A percentile compares a stretch with the other conserved stretches of the same genome.
Evolutionary conservation across 2,329 filamentous ascomycete species (phyloP).

Genomic region (Thelonectria discophora): DNA sequence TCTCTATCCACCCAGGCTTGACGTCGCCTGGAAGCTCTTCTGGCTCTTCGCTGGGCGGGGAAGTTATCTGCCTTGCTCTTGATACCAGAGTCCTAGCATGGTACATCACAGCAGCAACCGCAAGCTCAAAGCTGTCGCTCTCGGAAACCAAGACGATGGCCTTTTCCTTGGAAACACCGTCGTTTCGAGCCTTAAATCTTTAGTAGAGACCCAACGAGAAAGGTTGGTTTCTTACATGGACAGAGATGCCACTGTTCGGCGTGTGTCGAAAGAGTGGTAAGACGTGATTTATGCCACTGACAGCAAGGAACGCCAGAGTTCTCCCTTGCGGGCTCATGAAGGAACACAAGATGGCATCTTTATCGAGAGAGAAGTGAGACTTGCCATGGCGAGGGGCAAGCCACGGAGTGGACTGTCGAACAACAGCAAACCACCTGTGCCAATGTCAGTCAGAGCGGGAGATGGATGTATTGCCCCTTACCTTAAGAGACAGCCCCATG

Average conservation of each 20-base stretch:
- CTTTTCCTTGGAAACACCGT: slow-evolving; percentile 63
- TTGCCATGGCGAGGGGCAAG: slow-evolving; percentile 87
- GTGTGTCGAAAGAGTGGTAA: slow-evolving; percentile 74
- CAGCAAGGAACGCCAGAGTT: slow-evolving; percentile 79
- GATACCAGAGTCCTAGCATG: slow-evolving; percentile 71
- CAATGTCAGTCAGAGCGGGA: slow-evolving; percentile 9
- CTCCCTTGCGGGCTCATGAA: slow-evolving; percentile 78
- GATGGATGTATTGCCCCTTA: slow-evolving; percentile 45
- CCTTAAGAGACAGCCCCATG: slow-evolving; percentile 65
- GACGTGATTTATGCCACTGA: slow-evolving; percentile 78
- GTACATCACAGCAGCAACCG: slow-evolving; percentile 84
- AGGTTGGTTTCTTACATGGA: slow-evolving; percentile 63
- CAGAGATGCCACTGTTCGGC: slow-evolving; percentile 69
- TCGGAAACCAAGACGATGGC: slow-evolving; percentile 75
- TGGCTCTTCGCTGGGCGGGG: slow-evolving; percentile 57
- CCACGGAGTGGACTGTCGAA: slow-evolving; percentile 85
- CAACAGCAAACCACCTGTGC: slow-evolving; percentile 79
- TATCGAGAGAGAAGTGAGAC: slow-evolving; percentile 71
- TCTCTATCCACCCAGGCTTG: slow-evolving; percentile 75
- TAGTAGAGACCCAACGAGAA: slow-evolving; percentile 13
- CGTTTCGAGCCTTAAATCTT: slow-evolving; percentile 67
- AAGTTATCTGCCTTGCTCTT: slow-evolving; percentile 52
- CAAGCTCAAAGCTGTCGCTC: slow-evolving; percentile 76
- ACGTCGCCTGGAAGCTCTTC: slow-evolving; percentile 58
- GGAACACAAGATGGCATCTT: slow-evolving; percentile 80